Conservation (phyloP, 2,329 filamentous ascomycete genomes). For the Penicillium sp. region DNA sequence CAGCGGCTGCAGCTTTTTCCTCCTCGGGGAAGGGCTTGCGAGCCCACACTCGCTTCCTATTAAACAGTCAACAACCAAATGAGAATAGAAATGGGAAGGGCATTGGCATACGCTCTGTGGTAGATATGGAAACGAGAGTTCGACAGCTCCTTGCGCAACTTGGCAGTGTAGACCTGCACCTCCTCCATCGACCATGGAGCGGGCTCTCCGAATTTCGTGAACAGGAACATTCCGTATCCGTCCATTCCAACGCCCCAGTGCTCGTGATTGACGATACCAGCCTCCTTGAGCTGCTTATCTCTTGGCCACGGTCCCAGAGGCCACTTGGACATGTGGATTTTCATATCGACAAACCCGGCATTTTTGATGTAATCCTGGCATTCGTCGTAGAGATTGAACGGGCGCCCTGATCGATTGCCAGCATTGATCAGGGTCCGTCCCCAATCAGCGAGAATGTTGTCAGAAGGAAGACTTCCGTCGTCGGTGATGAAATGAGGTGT, state of each 20-base stretch:
- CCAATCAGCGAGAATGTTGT: not conserved
- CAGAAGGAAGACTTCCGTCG: not conserved
- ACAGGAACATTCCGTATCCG: slow-evolving; percentile 2
- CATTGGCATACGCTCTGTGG: not conserved
- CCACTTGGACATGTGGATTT: slow-evolving; percentile 1
- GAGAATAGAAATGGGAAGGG: no score
- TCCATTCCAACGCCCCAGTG: not conserved
- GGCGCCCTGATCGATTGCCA: not conserved
- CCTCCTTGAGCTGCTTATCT: slow-evolving; percentile 2
- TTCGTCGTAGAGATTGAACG: not conserved
- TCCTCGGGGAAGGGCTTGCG: not conserved
- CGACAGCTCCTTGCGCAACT: not conserved
- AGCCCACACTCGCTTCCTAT: not conserved
- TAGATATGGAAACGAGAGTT: not conserved
- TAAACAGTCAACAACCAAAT: no score
- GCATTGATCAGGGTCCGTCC: not conserved
- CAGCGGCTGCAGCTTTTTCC: not conserved
- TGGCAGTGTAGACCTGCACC: slow-evolving; percentile 1
- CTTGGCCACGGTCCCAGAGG: slow-evolving; percentile 1
- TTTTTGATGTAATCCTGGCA: not conserved
- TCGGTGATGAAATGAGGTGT: not conserved
- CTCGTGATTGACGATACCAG: not conserved
- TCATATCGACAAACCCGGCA: slow-evolving; percentile 1
- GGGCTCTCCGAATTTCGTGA: slow-evolving; percentile 4
- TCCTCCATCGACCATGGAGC: slow-evolving; percentile 2